Evolutionary conservation across 2,329 filamentous ascomycete genomes (phyloP).

Genomic region (Didymella pinodella): DNA sequence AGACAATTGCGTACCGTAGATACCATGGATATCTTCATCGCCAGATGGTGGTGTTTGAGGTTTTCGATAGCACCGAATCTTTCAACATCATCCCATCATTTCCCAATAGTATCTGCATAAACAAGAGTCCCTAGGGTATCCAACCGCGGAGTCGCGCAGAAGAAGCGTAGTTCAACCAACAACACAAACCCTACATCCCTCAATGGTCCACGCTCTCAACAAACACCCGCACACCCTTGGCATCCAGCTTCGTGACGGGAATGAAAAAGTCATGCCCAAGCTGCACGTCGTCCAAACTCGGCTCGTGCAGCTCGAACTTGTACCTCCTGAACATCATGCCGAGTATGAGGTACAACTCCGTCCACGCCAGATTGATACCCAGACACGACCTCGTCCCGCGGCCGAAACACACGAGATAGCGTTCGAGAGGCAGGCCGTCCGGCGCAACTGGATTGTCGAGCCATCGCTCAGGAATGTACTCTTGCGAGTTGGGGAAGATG

Average conservation of each 20-base stretch:
- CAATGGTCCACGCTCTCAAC: slow-evolving; percentile 26
- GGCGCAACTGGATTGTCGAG: slow-evolving; percentile 39
- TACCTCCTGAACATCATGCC: slow-evolving; percentile 47
- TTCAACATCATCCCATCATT: neutral
- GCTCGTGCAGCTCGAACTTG: slow-evolving; percentile 43
- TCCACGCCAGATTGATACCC: slow-evolving; percentile 51
- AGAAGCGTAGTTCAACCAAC: neutral
- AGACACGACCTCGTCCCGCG: slow-evolving; percentile 55
- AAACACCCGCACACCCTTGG: slow-evolving; percentile 49
- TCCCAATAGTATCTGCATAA: neutral
- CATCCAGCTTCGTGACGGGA: slow-evolving; percentile 42
- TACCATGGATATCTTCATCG: no score
- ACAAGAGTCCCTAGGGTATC: neutral
- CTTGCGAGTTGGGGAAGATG: slow-evolving; percentile 48
- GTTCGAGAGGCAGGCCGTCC: slow-evolving; percentile 47
- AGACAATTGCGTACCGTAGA: no score
- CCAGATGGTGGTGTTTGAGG: no score
- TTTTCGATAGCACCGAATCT: no score
- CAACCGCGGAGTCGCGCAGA: neutral
- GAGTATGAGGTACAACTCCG: slow-evolving; percentile 45
- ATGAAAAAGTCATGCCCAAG: slow-evolving; percentile 52
- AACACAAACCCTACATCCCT: neutral
- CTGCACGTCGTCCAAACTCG: slow-evolving; percentile 42
- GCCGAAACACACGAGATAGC: slow-evolving; percentile 53
- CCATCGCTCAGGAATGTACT: slow-evolving; percentile 55